Conservation (phyloP, 2,329 filamentous ascomycete genomes). For the Raffaelea ambrosiae region DNA sequence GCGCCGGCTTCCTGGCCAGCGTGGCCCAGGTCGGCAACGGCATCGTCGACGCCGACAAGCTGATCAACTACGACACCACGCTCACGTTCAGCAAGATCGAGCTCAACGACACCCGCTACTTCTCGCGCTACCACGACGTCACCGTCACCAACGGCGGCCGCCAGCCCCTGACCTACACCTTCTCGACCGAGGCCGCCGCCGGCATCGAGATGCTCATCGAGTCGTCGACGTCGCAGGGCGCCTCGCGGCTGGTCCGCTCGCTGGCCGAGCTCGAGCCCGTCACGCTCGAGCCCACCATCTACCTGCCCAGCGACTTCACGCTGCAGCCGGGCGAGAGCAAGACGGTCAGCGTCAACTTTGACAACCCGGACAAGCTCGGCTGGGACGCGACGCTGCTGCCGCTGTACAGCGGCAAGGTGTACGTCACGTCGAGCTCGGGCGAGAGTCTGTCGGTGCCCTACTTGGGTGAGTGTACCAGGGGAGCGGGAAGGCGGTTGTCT, state of each 20-base stretch:
- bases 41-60: slow-evolving; percentile 30
- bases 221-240: not conserved
- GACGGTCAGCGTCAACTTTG: slow-evolving; percentile 14
- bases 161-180: slow-evolving; percentile 24
- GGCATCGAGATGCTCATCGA: slow-evolving; percentile 19
- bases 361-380: not conserved
- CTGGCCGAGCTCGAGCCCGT: not conserved
- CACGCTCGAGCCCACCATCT: not conserved
- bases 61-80: slow-evolving; percentile 27
- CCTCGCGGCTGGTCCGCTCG: not conserved
- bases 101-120: slow-evolving; percentile 35
- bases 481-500: not conserved
- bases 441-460: slow-evolving; percentile 11
- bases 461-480: not conserved
- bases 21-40: slow-evolving; percentile 27
- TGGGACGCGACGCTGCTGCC: not conserved
- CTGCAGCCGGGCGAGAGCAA: not conserved
- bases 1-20: slow-evolving; percentile 15
- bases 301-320: not conserved
- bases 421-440: slow-evolving; percentile 21
- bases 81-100: slow-evolving; percentile 28
- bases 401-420: slow-evolving; percentile 25
- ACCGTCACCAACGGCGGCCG: slow-evolving; percentile 28
- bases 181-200: slow-evolving; percentile 20
- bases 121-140: slow-evolving; percentile 20